Conservation (phyloP, 2,329 filamentous ascomycete genomes). For the Diaporthe ampelina region DNA sequence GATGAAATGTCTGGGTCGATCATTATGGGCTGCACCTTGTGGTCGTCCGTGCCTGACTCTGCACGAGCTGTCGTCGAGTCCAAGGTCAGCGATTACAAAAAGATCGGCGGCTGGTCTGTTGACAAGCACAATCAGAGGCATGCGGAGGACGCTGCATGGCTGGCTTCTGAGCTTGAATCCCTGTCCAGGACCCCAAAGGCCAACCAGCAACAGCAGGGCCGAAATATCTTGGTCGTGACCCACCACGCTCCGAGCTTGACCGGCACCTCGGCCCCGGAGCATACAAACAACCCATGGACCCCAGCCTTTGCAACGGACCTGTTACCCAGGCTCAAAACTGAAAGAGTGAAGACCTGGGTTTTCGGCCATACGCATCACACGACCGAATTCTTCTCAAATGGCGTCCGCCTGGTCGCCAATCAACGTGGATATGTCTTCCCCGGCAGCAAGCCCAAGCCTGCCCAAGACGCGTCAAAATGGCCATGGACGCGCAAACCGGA, state of each 20-base stretch:
- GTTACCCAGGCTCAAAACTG: conserved; percentile 43
- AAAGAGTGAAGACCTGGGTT: conserved; percentile 55
- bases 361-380: conserved; percentile 65
- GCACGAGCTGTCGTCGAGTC: conserved; percentile 51
- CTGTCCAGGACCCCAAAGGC: no score
- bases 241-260: conserved; percentile 66
- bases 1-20: conserved; percentile 57
- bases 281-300: conserved; percentile 61
- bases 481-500: neutral
- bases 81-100: conserved; percentile 56
- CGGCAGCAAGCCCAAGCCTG: neutral
- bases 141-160: conserved; percentile 63
- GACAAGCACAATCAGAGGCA: conserved; percentile 50
- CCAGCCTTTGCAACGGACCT: conserved; percentile 67
- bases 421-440: conserved; percentile 59
- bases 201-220: conserved; percentile 39
- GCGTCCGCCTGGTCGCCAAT: conserved; percentile 57
- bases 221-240: conserved; percentile 63
- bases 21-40: conserved; percentile 2
- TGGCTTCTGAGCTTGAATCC: conserved; percentile 55
- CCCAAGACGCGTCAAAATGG: neutral
- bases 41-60: neutral
- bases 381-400: conserved; percentile 51
- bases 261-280: conserved; percentile 63
- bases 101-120: conserved; percentile 63